These are phyloP conservation scores for Drosera spatulata DNA, from an alignment of 179 eudicot genomes.

Conservation along the genomic window DNA sequence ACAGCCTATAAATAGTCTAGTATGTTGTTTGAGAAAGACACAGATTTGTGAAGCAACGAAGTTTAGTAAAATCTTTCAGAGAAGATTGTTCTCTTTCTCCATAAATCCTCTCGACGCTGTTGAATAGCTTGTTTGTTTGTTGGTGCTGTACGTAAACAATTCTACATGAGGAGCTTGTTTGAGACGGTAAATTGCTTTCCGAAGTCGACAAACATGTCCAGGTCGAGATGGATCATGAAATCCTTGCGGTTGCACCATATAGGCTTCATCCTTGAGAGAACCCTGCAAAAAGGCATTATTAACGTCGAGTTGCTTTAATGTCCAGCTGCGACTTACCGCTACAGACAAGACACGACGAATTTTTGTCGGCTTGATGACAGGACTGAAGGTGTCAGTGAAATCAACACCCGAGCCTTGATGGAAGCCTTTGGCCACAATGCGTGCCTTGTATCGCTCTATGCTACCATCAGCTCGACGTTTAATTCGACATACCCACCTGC, in stretches of 20 bases:
- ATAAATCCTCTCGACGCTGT: no score
- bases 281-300: neutral
- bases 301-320: neutral
- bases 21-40: no score
- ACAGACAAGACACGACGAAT: neutral
- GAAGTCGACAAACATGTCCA: neutral
- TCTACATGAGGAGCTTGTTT: neutral
- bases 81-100: no score
- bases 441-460: neutral
- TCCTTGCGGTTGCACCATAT: neutral
- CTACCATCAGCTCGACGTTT: no score
- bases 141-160: no score
- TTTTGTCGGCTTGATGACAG: neutral
- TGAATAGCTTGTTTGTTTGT: no score
- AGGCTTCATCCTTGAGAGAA: neutral
- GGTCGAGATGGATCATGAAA: neutral
- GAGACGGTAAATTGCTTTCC: neutral
- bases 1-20: no score
- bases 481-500: no score
- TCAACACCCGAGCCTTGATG: neutral
- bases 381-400: neutral
- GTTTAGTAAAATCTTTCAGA: no score
- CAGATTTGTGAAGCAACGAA: no score
- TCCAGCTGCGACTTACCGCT: neutral
- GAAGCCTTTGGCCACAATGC: neutral